Conservation (phyloP, 2,329 filamentous ascomycete genomes). For the Fragosphaeria purpurea region DNA sequence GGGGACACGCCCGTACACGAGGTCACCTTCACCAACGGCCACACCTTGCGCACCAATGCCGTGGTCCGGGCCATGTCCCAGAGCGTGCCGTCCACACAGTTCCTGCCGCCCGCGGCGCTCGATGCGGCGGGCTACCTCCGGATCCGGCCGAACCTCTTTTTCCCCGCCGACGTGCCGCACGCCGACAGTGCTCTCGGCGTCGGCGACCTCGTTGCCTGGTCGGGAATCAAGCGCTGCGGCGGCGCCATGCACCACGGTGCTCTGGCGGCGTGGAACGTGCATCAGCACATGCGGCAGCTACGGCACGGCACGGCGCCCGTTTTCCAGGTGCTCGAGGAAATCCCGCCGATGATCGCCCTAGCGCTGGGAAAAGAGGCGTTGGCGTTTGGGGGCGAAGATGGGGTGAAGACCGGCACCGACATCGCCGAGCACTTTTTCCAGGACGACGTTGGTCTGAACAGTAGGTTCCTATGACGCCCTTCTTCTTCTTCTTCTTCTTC, state of each 20-base stretch:
- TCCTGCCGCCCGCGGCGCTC: constrained; percentile 49
- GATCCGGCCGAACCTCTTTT: constrained; percentile 46
- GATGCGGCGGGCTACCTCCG: constrained; percentile 56
- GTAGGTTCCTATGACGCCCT: constrained; percentile 31
- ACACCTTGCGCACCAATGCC: constrained; percentile 48
- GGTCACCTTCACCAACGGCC: constrained; percentile 51
- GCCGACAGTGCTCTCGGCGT: constrained; percentile 53
- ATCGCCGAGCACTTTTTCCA: constrained; percentile 55
- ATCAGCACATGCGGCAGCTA: constrained; percentile 47
- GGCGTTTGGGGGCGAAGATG: constrained; percentile 46
- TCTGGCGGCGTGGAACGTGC: constrained; percentile 54
- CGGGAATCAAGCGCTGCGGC: constrained; percentile 71
- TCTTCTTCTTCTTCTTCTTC: too few species aligned
- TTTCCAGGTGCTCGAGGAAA: constrained; percentile 39
- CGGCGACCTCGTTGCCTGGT: constrained; percentile 62
- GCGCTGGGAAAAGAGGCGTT: constrained; percentile 62
- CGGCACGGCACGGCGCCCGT: constrained; percentile 28
- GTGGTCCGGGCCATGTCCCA: constrained; percentile 62
- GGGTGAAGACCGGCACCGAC: constrained; percentile 51
- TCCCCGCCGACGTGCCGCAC: constrained; percentile 45
- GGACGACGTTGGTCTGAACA: constrained; percentile 55
- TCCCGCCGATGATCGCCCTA: constrained; percentile 58
- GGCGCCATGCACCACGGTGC: constrained; percentile 66
- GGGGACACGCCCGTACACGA: constrained; percentile 15
- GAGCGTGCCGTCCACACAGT: constrained; percentile 50